Evolutionary conservation across 2,329 filamentous ascomycete species (phyloP).

Genomic region (Drechslera avenae): DNA sequence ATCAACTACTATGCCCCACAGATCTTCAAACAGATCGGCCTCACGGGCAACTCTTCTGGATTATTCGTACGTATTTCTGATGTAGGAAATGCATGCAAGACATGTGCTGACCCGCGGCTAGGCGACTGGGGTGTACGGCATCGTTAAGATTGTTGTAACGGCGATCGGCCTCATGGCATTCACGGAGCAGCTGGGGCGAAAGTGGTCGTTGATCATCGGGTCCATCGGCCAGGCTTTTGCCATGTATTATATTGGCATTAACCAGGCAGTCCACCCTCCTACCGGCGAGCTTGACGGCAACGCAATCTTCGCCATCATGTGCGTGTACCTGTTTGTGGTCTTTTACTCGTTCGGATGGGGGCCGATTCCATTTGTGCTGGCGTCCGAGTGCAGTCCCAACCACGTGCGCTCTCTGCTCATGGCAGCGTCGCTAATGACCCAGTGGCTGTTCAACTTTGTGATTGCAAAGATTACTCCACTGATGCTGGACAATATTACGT

Average conservation of each 20-base stretch:
- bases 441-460: constrained; percentile 48
- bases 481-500: constrained; percentile 52
- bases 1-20: constrained; percentile 54
- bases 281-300: constrained; percentile 43
- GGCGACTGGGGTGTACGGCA: constrained; percentile 48
- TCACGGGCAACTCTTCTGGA: constrained; percentile 46
- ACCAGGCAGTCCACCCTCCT: constrained; percentile 44
- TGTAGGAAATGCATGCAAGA: not conserved
- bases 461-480: constrained; percentile 49
- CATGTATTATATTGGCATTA: constrained; percentile 47
- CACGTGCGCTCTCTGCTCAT: constrained; percentile 51
- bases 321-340: constrained; percentile 57
- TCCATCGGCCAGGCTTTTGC: constrained; percentile 52
- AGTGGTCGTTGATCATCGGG: constrained; percentile 53
- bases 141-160: constrained; percentile 54
- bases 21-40: constrained; percentile 52
- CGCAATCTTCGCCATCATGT: constrained; percentile 56
- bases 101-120: constrained; percentile 5
- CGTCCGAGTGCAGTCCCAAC: constrained; percentile 50
- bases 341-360: constrained; percentile 57
- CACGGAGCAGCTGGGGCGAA: constrained; percentile 53
- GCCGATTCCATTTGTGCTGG: constrained; percentile 53
- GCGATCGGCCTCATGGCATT: constrained; percentile 52
- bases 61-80: constrained; percentile 52
- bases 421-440: constrained; percentile 53